Base-by-base conservation (phyloP, 257 asterid genomes). In the Gentiana macrophylla region DNA sequence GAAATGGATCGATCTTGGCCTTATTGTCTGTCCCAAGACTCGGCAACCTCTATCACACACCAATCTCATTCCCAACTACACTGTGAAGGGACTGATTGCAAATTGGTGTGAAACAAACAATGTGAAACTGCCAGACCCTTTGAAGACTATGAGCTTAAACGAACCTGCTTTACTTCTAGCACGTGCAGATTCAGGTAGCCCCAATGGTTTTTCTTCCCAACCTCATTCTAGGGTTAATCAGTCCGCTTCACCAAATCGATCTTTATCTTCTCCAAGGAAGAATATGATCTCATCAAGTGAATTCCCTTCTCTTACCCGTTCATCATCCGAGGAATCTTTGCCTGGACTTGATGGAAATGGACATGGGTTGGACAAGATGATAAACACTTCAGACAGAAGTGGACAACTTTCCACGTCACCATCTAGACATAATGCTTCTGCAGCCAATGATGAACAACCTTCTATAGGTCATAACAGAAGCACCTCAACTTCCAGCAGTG, bases 21-120 rank as follows among this genome's bases (percentile, higher is more conserved):
- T 87, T 47, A 78, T 82, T 55, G 89, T 88, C 67, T 88, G 96
- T 74, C 94, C 96, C 41, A 84, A 84, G 86, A 82, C 96, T 32
- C 78, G 93, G 37, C 96, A 88, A 75, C 64, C 88, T 56, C 77
- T 88, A 51, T 83, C 79, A 0, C 94, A 84, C 70, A 79, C 93
- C 36, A 80, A 72, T 77, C 93, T 82, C 34, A 88, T 83, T 66
- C 94, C 94, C 43, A 88, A 88, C 70, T 82, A 82, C 84, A 88
- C 86, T 57, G 94, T 88, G 57, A 88, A 84, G 79, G 96, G 87
- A 2, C 83, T 84, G 64, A 79, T 88, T 58, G 90, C 88, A 62
- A 75, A 72, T 71, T 88, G 94, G 96, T 83, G 94, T 4, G 90
- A 84, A 37, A 62, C 76, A 10, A 80, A 88, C 70, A 77, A 84